phyloP scores from a whole-genome alignment of 2,329 filamentous ascomycete species.

The Phyllosticta citribraziliensis region DNA sequence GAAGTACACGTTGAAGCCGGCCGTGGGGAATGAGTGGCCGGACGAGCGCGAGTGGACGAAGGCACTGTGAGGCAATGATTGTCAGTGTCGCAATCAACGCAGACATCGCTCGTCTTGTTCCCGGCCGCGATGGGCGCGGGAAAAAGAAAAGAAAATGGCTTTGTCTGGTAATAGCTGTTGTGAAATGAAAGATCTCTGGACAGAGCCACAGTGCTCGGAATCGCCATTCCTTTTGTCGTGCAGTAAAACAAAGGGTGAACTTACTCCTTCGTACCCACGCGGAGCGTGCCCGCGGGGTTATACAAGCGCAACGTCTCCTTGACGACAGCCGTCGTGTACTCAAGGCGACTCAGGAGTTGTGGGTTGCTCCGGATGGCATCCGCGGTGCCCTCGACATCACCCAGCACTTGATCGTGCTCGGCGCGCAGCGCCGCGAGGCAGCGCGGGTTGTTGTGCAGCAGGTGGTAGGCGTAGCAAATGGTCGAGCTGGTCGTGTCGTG shows the following conservation, averaged over 20 bases:
- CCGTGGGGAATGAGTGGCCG: background rate
- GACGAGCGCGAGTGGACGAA: background rate
- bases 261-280: background rate
- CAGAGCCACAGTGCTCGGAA: too few species aligned
- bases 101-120: too few species aligned
- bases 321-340: constrained; percentile 24
- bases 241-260: background rate
- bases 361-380: constrained; percentile 14
- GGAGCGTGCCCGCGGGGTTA: constrained; percentile 16
- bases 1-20: constrained; percentile 2
- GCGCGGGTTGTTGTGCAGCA: constrained; percentile 20
- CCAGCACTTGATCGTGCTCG: constrained; percentile 25
- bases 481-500: constrained; percentile 27
- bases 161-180: too few species aligned
- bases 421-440: constrained; percentile 16
- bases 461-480: constrained; percentile 21
- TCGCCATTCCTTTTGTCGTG: background rate
- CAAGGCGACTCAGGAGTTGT: constrained; percentile 20
- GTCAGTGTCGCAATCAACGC: too few species aligned
- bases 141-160: too few species aligned
- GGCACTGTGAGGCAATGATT: background rate
- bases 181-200: too few species aligned
- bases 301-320: constrained; percentile 27
- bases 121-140: too few species aligned
- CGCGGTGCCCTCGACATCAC: constrained; percentile 13